Evolutionary conservation across 1,284 basidiomycete species (phyloP), one percentile per base, ranked within the genome.

Genomic region (Austroboletus niveus): DNA sequence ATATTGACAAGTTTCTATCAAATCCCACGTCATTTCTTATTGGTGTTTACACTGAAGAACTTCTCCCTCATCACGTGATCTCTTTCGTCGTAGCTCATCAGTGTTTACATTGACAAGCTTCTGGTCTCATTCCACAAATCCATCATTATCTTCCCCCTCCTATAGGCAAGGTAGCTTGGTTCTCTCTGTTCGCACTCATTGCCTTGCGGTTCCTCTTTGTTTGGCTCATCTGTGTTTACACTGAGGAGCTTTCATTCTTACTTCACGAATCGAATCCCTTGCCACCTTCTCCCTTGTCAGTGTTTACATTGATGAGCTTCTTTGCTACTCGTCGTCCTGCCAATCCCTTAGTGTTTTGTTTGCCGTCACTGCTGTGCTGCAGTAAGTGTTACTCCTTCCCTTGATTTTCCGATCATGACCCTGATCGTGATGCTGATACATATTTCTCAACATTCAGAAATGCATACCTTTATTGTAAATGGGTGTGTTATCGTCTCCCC

Each of bases 401-500:
- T 11, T 35, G 34, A 4, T 9, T n/a, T 3, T 35, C 10, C 5
- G 2, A 29, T 29, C 2, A 1, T 4, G 3, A 29, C 8, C 4
- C 27, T 29, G 5, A 29, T 29, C 1, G 22, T 24, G n/a, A 31
- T 1, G n/a, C 29, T 42, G 9, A 42, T 31, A 5, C 0, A 5
- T 12, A 22, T 10, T n/a, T 11, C 15, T 35, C 34, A 35, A 14
- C 12, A 5, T 12, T 29, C 29, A 29, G 29, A 7, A 2, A 51
- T 52, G 38, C 29, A 48, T 42, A 48, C 24, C 1, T 53, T 42
- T 17, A 12, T 53, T 12, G 10, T 45, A 5, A n/a, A 41, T 6
- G 52, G 52, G 7, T 27, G 3, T 17, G 36, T 53, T 9, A 29
- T 42, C 22, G 9, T 53, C 20, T 53, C 43, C 8, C 52, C 47